Base-by-base conservation (phyloP, 371 early-diverging fungal species). In the Homolaphlyctis polyrhiza region DNA sequence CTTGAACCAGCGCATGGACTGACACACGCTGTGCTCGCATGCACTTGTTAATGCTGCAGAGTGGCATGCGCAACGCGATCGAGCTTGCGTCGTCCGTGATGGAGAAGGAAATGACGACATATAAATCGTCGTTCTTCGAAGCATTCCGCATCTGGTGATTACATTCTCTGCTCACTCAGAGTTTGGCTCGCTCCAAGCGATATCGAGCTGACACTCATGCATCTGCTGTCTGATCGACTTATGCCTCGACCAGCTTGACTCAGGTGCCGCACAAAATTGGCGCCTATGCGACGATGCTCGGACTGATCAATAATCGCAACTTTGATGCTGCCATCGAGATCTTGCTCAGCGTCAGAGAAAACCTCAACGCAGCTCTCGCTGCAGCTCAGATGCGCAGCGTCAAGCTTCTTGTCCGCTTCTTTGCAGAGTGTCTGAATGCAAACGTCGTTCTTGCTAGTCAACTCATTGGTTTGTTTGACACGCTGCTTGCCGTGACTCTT, bases 201-300 rank as follows among this genome's bases (percentile, higher is more conserved):
- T 32, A 51, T 2, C 25, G 8, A 3, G 8, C 28, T 85, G 84
- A 73, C 85, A 88, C 18, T 71, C 71, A 3, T 51, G 50, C 35
- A 25, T 32, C 25, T 84, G 86, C 8, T 85, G 88, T 8, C 68
- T 87, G 63, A 75, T 79, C 36, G 84, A 87, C 0, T 69, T 88
- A 59, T 84, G 84, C 65, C 83, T 85, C 50, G 2, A n/a, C 6
- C 69, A 89, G 91, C 71, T 79, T 91, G 2, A 68, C 82, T 32
- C 89, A 91, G 66, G 71, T 93, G 27, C 91, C 94, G 3, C 82
- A 85, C 67, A 93, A 92, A 65, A 86, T 84, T n/a, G 80, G 87
- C 25, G 80, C 90, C 35, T 93, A 89, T 66, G 88, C 87, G 58
- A 84, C 89, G 27, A 72, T 93, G 32, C 77, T 83, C n/a, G 92